These are phyloP conservation scores for Phytophthora sansomeana DNA, from an alignment of 352 stramenopile species.

Conservation along the genomic window DNA sequence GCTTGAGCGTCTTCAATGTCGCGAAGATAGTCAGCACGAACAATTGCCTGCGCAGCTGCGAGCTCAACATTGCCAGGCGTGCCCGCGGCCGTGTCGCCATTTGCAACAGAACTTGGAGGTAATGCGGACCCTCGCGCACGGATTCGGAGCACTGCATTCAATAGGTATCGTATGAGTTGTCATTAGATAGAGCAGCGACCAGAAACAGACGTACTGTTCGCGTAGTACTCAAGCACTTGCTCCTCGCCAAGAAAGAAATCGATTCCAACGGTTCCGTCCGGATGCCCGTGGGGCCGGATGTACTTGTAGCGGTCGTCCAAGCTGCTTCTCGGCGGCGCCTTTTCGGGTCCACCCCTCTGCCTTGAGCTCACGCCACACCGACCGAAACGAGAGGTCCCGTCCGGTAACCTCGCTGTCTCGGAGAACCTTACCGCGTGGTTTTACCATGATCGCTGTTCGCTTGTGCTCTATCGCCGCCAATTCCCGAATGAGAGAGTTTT, in stretches of 20 bases:
- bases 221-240: neutral
- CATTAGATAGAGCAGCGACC: no score
- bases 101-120: no score
- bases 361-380: slow-evolving; percentile 17
- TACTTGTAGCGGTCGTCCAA: neutral
- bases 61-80: no score
- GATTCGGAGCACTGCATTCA: neutral
- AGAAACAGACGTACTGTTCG: neutral
- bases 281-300: neutral
- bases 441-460: slow-evolving; percentile 4
- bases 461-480: neutral
- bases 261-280: neutral
- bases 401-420: slow-evolving; percentile 10
- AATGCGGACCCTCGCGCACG: neutral
- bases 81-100: no score
- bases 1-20: no score
- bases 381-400: slow-evolving; percentile 11
- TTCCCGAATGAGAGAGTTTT: slow-evolving; percentile 9
- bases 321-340: neutral
- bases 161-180: neutral
- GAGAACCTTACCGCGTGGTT: neutral
- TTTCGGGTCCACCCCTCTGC: neutral
- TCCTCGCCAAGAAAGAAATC: neutral
- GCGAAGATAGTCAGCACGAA: no score
- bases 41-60: no score